phyloP scores from a whole-genome alignment of 148 eudicot genomes.

The Euryodendron excelsum region DNA sequence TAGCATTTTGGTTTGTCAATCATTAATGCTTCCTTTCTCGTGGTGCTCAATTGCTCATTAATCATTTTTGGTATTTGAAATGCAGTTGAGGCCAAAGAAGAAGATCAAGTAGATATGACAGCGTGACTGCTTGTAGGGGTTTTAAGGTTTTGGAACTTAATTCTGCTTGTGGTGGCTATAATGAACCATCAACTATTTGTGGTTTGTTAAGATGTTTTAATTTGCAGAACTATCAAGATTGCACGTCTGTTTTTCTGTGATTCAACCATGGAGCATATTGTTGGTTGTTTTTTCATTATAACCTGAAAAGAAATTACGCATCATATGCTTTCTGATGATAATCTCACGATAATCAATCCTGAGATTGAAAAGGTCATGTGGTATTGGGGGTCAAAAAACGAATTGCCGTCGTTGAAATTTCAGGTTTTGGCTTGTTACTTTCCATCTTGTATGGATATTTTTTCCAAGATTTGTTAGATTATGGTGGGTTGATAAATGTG shows the following conservation, averaged over 20 bases:
- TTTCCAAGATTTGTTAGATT: too few relatives aligned
- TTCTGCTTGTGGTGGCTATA: neutral
- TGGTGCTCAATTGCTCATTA: neutral
- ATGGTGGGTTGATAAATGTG: too few relatives aligned
- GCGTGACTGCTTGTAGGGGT: neutral
- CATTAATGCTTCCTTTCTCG: neutral
- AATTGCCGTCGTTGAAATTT: too few relatives aligned
- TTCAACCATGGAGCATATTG: neutral
- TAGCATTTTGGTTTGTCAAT: neutral
- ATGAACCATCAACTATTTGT: neutral
- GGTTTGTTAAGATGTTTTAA: neutral
- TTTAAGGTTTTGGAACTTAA: neutral
- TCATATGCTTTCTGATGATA: too few relatives aligned
- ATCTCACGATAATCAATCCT: too few relatives aligned
- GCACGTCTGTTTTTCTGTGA: neutral
- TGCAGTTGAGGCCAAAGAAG: constrained; percentile 52
- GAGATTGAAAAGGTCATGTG: too few relatives aligned
- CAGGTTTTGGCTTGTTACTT: too few relatives aligned
- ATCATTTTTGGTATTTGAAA: neutral
- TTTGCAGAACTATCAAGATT: neutral
- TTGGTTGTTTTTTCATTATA: neutral
- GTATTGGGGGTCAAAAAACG: too few relatives aligned
- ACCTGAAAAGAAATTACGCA: too few relatives aligned
- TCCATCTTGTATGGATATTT: too few relatives aligned
- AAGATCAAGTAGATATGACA: constrained; percentile 26